phyloP scores from a whole-genome alignment of 2,329 filamentous ascomycete genomes.

The Xylaria sp. region DNA sequence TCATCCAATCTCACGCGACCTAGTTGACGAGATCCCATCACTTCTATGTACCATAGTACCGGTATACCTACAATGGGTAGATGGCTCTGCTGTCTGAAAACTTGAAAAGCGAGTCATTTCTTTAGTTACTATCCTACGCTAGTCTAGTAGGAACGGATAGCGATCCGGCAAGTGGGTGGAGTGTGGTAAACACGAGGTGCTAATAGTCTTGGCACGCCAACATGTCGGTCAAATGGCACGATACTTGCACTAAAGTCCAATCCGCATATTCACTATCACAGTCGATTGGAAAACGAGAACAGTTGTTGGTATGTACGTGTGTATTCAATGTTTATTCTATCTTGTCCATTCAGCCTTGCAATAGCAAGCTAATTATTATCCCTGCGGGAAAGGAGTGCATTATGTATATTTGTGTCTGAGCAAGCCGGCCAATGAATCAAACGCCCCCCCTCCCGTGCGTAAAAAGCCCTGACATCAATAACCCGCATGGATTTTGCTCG shows the following conservation, averaged over 20 bases:
- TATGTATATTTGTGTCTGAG: slow-evolving; percentile 23
- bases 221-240: slow-evolving; percentile 17
- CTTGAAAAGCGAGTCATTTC: too few species aligned
- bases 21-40: slow-evolving; percentile 1
- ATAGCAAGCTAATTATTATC: slow-evolving; percentile 26
- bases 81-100: too few species aligned
- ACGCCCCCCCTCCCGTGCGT: slow-evolving; percentile 20
- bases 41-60: not conserved
- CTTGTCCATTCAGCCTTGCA: slow-evolving; percentile 18
- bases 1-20: slow-evolving; percentile 8
- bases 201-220: slow-evolving; percentile 27
- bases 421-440: slow-evolving; percentile 18
- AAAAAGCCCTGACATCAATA: slow-evolving; percentile 5
- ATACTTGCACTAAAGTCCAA: slow-evolving; percentile 1
- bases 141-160: not conserved
- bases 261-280: slow-evolving; percentile 3
- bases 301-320: not conserved
- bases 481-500: slow-evolving; percentile 6
- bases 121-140: too few species aligned
- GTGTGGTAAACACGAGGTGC: slow-evolving; percentile 30
- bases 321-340: slow-evolving; percentile 27
- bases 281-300: not conserved
- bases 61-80: too few species aligned
- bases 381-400: slow-evolving; percentile 28
- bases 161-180: not conserved